Evolutionary conservation across 2,329 filamentous ascomycete species (phyloP).

Genomic region (Bipolaris bicolor): DNA sequence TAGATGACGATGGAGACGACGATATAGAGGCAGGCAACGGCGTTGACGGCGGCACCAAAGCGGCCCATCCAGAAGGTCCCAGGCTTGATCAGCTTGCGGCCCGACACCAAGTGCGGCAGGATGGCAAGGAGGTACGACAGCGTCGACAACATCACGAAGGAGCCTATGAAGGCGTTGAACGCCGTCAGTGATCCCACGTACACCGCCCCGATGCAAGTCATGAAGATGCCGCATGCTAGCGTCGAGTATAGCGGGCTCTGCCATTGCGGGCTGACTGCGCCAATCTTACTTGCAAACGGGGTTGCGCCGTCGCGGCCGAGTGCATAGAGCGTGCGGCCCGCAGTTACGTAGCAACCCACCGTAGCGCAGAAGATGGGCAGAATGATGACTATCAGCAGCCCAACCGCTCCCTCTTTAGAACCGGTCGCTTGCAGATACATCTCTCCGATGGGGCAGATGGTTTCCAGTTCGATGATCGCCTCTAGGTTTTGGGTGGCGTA

Average conservation of each 20-base stretch:
- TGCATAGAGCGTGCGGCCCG: neutral
- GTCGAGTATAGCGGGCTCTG: neutral
- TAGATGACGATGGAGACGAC: neutral
- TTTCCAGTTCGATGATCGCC: neutral
- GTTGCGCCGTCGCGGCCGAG: neutral
- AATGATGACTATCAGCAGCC: neutral
- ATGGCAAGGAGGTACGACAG: neutral
- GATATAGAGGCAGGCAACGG: neutral
- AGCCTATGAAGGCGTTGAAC: neutral
- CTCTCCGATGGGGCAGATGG: neutral
- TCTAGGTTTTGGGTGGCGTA: neutral
- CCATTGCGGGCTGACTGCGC: neutral
- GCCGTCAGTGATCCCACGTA: neutral
- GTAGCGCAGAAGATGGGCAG: neutral
- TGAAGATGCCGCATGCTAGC: neutral
- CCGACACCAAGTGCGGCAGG: neutral
- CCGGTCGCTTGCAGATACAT: neutral
- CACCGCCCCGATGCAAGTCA: neutral
- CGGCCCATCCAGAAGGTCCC: neutral
- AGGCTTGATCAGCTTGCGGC: neutral
- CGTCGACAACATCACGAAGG: neutral
- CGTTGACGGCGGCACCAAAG: neutral
- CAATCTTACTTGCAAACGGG: neutral
- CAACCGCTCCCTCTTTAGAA: neutral
- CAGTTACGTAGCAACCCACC: neutral